These are phyloP conservation scores for Pseudocercospora ulei DNA, from an alignment of 2,329 filamentous ascomycete species.

Conservation along the genomic window DNA sequence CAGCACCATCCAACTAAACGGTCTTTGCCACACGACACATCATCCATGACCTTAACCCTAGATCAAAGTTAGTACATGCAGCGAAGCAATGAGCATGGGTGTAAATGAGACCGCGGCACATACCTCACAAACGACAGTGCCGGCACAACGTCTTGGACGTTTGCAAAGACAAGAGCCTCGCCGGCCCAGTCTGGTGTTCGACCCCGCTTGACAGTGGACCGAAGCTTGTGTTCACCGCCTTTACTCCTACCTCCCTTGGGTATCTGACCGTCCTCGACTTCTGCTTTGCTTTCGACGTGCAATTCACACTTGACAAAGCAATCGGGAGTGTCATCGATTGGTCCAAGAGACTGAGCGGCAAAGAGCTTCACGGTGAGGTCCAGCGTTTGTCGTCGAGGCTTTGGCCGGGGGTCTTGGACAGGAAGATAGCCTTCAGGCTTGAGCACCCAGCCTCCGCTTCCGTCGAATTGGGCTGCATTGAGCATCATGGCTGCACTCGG, in stretches of 20 bases:
- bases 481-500: slow-evolving; percentile 92
- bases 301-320: slow-evolving; percentile 72
- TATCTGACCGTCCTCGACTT: slow-evolving; percentile 38
- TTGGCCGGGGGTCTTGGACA: slow-evolving; percentile 17
- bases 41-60: slow-evolving; percentile 77
- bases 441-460: slow-evolving; percentile 70
- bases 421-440: slow-evolving; percentile 67
- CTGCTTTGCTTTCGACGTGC: slow-evolving; percentile 61
- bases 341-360: slow-evolving; percentile 63
- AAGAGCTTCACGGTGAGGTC: slow-evolving; percentile 63
- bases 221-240: slow-evolving; percentile 44
- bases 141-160: slow-evolving; percentile 38
- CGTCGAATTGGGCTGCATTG: slow-evolving; percentile 83
- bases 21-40: slow-evolving; percentile 61
- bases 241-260: slow-evolving; percentile 46
- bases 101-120: slow-evolving; percentile 22
- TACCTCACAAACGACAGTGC: slow-evolving; percentile 44
- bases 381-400: slow-evolving; percentile 36
- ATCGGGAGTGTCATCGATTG: slow-evolving; percentile 47
- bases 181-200: slow-evolving; percentile 40
- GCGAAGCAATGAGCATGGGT: neutral
- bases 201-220: slow-evolving; percentile 39
- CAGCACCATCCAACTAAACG: slow-evolving; percentile 80
- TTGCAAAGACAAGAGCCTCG: slow-evolving; percentile 40
- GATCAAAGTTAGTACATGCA: slow-evolving; percentile 11